Evolutionary conservation across 2,329 filamentous ascomycete genomes (phyloP).

Genomic region (Aspergillus vadensis): DNA sequence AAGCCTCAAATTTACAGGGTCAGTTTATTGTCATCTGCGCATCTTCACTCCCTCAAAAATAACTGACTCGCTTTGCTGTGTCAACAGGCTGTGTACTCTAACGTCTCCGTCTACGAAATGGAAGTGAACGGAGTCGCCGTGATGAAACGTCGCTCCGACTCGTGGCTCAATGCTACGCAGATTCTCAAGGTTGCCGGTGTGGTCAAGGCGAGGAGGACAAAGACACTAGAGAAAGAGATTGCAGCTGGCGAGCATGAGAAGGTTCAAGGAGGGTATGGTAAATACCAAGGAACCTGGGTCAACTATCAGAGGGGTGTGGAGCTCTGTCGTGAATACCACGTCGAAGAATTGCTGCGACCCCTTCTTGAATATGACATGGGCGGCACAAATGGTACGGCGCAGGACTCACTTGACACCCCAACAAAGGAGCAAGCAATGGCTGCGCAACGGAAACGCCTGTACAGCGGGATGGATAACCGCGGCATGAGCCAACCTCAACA

Average conservation of each 20-base stretch:
- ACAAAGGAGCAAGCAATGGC: slow-evolving; percentile 99
- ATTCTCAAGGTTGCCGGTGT: slow-evolving; percentile 97
- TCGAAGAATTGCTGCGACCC: slow-evolving; percentile 51
- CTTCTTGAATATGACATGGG: slow-evolving; percentile 54
- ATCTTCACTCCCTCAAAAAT: not conserved
- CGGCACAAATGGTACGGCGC: slow-evolving; percentile 66
- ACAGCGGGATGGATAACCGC: slow-evolving; percentile 73
- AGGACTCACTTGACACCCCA: slow-evolving; percentile 82
- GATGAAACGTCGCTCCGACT: slow-evolving; percentile 93
- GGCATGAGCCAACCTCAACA: slow-evolving; percentile 63
- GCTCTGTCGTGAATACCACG: slow-evolving; percentile 76
- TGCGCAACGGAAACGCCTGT: slow-evolving; percentile 87
- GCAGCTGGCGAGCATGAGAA: slow-evolving; percentile 96
- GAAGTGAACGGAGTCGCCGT: slow-evolving; percentile 90
- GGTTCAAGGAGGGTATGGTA: slow-evolving; percentile 96
- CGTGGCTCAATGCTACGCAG: slow-evolving; percentile 97
- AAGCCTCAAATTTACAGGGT: slow-evolving; percentile 54
- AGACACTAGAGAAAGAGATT: slow-evolving; percentile 97
- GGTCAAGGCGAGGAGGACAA: slow-evolving; percentile 96
- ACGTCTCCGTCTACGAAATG: slow-evolving; percentile 97
- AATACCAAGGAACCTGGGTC: slow-evolving; percentile 99
- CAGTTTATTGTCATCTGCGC: slow-evolving; percentile 18
- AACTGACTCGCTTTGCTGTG: slow-evolving; percentile 17
- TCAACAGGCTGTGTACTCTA: slow-evolving; percentile 80
- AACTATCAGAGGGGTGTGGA: slow-evolving; percentile 88